phyloP scores from a whole-genome alignment of 768 basidiomycete species.

The Leccinum longicurvipes region DNA sequence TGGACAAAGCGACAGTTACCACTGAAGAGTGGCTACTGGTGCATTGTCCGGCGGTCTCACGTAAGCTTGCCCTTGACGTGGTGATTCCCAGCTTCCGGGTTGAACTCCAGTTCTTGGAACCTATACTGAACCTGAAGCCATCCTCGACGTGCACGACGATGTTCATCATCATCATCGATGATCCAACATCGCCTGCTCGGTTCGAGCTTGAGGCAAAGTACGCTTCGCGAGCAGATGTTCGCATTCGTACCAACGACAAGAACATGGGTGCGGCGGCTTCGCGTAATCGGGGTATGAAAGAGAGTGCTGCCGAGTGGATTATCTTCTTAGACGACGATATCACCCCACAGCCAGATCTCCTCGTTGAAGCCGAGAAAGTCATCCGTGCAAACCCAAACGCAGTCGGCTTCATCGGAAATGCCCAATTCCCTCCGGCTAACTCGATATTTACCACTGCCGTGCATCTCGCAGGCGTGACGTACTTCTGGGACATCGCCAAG shows the following conservation, averaged over 20 bases:
- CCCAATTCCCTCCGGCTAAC: conserved; percentile 45
- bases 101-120: conserved; percentile 39
- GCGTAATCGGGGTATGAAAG: conserved; percentile 51
- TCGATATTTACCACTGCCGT: conserved; percentile 51
- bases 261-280: conserved; percentile 54
- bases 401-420: conserved; percentile 53
- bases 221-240: conserved; percentile 44
- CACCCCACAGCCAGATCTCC: conserved; percentile 36
- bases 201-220: conserved; percentile 39
- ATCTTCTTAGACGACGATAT: conserved; percentile 64
- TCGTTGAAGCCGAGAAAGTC: conserved; percentile 41
- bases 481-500: conserved; percentile 58
- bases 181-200: conserved; percentile 42
- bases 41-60: conserved; percentile 20
- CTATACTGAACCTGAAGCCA: conserved; percentile 41
- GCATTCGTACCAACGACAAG: conserved; percentile 46
- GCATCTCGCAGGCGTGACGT: conserved; percentile 54
- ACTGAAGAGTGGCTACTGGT: conserved; percentile 38
- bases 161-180: conserved; percentile 58
- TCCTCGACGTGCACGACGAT: conserved; percentile 44
- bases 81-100: conserved; percentile 58
- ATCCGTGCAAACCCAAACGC: conserved; percentile 47
- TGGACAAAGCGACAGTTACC: conserved; percentile 39
- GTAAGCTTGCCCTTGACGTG: conserved; percentile 50
- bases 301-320: conserved; percentile 57